Percentiles rank a stretch among this genome's conserved stretches.
Conservation (phyloP, 2,329 filamentous ascomycete genomes). For the Phaeosphaeriaceae sp. region DNA sequence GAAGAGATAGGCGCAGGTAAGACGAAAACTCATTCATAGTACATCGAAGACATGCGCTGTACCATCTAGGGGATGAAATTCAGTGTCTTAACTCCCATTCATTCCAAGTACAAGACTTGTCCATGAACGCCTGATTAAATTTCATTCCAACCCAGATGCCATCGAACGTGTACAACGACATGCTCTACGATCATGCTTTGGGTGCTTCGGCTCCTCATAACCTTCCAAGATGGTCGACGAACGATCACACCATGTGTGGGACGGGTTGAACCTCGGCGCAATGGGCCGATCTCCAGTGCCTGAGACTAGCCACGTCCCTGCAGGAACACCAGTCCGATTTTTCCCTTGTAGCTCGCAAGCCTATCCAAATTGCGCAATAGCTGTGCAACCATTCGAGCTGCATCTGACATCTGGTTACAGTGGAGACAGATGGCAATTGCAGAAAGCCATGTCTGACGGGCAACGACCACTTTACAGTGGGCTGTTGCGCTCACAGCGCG, state of each 20-base stretch:
- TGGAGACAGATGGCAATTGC: conserved; percentile 2
- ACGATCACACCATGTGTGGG: neutral
- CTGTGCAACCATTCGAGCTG: neutral
- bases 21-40: too few relatives aligned
- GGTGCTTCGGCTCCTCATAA: neutral
- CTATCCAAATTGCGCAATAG: neutral
- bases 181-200: neutral
- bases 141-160: neutral
- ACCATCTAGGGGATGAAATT: too few relatives aligned
- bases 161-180: neutral
- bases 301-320: conserved; percentile 6
- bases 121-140: neutral
- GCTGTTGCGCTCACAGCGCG: neutral
- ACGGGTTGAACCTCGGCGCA: conserved; percentile 3
- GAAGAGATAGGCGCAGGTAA: neutral
- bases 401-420: neutral
- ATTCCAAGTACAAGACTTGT: neutral
- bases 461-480: neutral
- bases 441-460: neutral
- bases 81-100: too few relatives aligned
- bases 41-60: too few relatives aligned
- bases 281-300: neutral
- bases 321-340: conserved; percentile 2
- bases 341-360: neutral
- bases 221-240: neutral